Percentiles rank a stretch among this genome's conserved stretches.
These are phyloP conservation scores for Fusarium haematococcum DNA, from an alignment of 2,329 filamentous ascomycete species.

Conservation along the genomic window DNA sequence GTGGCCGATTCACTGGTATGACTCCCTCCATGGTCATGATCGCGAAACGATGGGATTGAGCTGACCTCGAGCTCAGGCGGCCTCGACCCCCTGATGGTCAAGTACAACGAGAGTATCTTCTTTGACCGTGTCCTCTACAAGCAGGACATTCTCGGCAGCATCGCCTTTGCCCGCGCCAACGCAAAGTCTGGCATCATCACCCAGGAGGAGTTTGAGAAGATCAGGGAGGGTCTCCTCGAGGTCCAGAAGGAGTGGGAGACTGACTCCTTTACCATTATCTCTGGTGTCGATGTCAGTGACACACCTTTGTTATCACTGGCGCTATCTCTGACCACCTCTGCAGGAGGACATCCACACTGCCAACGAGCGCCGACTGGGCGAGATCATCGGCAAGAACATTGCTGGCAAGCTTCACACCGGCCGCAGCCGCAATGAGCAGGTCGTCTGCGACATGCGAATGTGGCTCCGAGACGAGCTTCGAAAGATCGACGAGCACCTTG, in stretches of 20 bases:
- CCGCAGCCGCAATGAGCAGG: constrained; percentile 78
- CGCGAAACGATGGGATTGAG: not conserved
- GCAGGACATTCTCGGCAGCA: constrained; percentile 82
- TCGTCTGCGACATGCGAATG: constrained; percentile 78
- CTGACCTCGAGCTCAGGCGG: constrained; percentile 53
- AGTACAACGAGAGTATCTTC: constrained; percentile 84
- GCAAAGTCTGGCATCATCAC: constrained; percentile 79
- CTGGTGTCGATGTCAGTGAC: constrained; percentile 59
- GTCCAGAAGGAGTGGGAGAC: constrained; percentile 66
- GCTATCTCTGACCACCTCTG: too few relatives aligned
- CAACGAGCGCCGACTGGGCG: constrained; percentile 68
- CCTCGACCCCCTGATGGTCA: constrained; percentile 86
- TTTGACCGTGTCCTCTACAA: constrained; percentile 84
- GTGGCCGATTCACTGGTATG: constrained; percentile 61
- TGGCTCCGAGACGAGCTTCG: constrained; percentile 59
- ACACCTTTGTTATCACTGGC: too few relatives aligned
- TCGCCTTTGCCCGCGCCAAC: constrained; percentile 87
- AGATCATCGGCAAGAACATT: constrained; percentile 77
- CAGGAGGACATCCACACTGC: constrained; percentile 60
- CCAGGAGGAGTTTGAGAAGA: constrained; percentile 76
- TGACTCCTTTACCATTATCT: constrained; percentile 63
- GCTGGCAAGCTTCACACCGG: constrained; percentile 79
- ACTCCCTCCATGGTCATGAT: constrained; percentile 2
- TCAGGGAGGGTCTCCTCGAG: constrained; percentile 76
- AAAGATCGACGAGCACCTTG: constrained; percentile 41